Evolutionary conservation across 768 basidiomycete species (phyloP).

Genomic region (Boletus rubescentipes): DNA sequence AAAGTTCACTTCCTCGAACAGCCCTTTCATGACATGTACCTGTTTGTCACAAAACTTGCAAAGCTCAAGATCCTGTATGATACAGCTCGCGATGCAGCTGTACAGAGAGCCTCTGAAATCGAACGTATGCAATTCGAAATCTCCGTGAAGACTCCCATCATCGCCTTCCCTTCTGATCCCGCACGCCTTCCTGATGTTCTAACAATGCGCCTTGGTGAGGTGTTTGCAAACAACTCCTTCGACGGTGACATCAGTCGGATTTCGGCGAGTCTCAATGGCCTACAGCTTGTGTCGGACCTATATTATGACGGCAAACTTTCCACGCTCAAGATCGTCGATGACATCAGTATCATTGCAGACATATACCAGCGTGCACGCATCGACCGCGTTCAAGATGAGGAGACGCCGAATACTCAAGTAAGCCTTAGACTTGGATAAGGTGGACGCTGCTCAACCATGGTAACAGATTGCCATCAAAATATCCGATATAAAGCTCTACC

Average conservation of each 20-base stretch:
- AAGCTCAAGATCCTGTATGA: constrained; percentile 94
- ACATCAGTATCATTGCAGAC: constrained; percentile 73
- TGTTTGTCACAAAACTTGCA: constrained; percentile 82
- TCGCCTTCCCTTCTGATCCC: constrained; percentile 79
- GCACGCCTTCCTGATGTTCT: constrained; percentile 63
- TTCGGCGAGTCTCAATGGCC: constrained; percentile 74
- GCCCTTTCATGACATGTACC: constrained; percentile 85
- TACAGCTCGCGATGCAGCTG: constrained; percentile 89
- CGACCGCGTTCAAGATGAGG: constrained; percentile 49
- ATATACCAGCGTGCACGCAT: constrained; percentile 61
- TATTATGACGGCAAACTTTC: constrained; percentile 47
- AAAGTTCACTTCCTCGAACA: constrained; percentile 86
- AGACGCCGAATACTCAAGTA: constrained; percentile 77
- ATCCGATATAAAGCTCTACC: constrained; percentile 79
- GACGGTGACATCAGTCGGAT: constrained; percentile 56
- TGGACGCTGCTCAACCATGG: constrained; percentile 5
- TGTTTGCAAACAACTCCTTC: constrained; percentile 77
- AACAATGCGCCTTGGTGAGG: constrained; percentile 84
- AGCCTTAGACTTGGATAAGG: constrained; percentile 3
- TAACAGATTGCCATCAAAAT: constrained; percentile 66
- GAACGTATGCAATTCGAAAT: constrained; percentile 90
- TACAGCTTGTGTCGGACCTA: constrained; percentile 77
- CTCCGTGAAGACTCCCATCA: constrained; percentile 88
- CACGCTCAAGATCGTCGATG: constrained; percentile 85
- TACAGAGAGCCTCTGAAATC: constrained; percentile 90